Evolutionary conservation across 2,329 filamentous ascomycete genomes (phyloP), one percentile per base, ranked within the genome.

Genomic region (Hypoxylon sp.): DNA sequence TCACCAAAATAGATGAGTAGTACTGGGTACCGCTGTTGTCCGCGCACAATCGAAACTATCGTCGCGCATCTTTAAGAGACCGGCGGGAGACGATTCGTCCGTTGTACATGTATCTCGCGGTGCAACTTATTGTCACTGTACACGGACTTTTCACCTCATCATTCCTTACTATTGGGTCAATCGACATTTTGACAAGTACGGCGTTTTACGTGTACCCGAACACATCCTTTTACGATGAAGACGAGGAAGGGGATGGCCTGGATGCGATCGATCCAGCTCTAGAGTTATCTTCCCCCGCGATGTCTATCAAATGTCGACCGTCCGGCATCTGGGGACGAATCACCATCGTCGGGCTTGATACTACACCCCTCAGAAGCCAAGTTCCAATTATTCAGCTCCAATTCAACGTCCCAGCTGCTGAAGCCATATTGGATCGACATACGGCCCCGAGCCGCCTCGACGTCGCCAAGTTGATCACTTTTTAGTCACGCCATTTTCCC

Each of bases 351-450:
- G 44, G 32, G 56, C 55, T 41, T 56, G 34, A 11, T 20, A 41
- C 32, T 39, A 44, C 24, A 49, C n/a, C 20, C 48, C 39, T 24
- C 22, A 37, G 32, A 43, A 48, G 50, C 26, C 22, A 53, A 43
- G 11, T 20, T 20, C n/a, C 37, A 17, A 2, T 41, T 11, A 1
- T 8, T 41, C 17, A 41, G 37, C 20, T 30, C 30, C 44, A 39
- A 50, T 32, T 56, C 17, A 50, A 30, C 55, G 47, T 56, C 51
- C 64, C 53, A 37, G 44, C 46, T n/a, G 48, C 49, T 20, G 58
- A 76, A 59, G 84, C 73, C 6, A 82, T 85, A 24, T 82, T 82
- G 77, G 79, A 85, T 65, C 79, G 72, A 10, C 76, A 74, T 83
- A 85, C 83, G 15, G 15, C 82, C 68, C 79, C 77, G 60, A 20